Evolutionary conservation across 2,329 filamentous ascomycete species (phyloP).

Genomic region (Hypoxylon sp.): DNA sequence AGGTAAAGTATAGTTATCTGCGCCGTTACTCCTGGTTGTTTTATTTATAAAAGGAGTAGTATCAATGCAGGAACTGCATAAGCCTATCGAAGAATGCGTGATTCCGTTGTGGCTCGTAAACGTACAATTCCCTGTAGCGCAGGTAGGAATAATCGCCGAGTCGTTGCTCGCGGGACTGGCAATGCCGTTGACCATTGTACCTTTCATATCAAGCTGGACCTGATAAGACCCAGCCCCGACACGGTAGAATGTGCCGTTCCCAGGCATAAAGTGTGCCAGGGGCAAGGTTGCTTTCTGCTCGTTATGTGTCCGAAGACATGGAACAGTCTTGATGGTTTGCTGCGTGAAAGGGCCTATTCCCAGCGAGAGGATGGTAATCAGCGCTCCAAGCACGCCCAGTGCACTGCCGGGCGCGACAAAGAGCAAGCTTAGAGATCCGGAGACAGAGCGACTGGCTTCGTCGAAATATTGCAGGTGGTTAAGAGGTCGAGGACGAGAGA

Average conservation of each 20-base stretch:
- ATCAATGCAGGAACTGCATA: slow-evolving; percentile 50
- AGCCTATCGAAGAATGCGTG: slow-evolving; percentile 49
- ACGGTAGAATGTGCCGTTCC: slow-evolving; percentile 37
- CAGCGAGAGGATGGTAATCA: slow-evolving; percentile 51
- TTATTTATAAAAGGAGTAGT: slow-evolving; percentile 41
- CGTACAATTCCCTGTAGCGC: slow-evolving; percentile 49
- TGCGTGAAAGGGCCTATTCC: slow-evolving; percentile 54
- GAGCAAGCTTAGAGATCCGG: slow-evolving; percentile 51
- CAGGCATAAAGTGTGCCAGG: slow-evolving; percentile 38
- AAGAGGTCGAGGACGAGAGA: slow-evolving; percentile 50
- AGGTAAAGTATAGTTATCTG: slow-evolving; percentile 44
- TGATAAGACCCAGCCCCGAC: slow-evolving; percentile 46
- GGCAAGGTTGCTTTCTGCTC: slow-evolving; percentile 40
- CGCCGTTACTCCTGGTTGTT: neutral
- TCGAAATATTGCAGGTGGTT: slow-evolving; percentile 54
- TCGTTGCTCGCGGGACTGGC: slow-evolving; percentile 49
- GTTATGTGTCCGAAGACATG: slow-evolving; percentile 39
- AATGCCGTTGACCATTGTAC: slow-evolving; percentile 52
- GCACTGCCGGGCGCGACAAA: slow-evolving; percentile 34
- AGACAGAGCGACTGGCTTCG: slow-evolving; percentile 51
- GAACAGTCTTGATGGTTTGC: slow-evolving; percentile 50
- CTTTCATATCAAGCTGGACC: slow-evolving; percentile 53
- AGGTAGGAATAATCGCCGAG: slow-evolving; percentile 40
- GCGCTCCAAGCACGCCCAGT: slow-evolving; percentile 35
- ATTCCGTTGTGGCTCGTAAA: slow-evolving; percentile 44